Evolutionary conservation across 2,329 filamentous ascomycete species (phyloP), one percentile per base, ranked within the genome.

Genomic region (Colletotrichum cuscutae): DNA sequence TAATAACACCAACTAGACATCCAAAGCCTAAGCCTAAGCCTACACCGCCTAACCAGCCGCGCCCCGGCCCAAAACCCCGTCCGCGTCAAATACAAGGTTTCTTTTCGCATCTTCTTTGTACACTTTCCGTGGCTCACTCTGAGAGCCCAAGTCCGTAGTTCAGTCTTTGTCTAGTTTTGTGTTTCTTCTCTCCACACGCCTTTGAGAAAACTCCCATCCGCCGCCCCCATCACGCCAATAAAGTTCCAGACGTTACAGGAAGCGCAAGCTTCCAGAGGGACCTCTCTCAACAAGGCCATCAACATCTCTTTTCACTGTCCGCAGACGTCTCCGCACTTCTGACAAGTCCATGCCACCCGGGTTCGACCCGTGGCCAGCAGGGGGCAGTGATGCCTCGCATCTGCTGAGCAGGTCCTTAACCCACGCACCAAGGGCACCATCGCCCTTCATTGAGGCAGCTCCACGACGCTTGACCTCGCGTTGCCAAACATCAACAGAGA

Each of bases 391-490:
- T 32, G 81, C 80, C 73, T 89, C 88, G 72, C 88, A 89, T 62
- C 86, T 82, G 57, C 80, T 81, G 54, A 90, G 81, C 49, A 90
- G 80, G 35, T 90, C 88, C 26, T 82, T 82, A 30, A 89, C 84
- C 77, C 86, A 86, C 4, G 78, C 78, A 7, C 83, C 81, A 28
- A 87, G 83, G 8, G 80, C 78, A 1, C 80, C 81, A 5, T 79
- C 74, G 15, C 83, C 81, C 77, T 83, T 84, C 64, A 79, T 79
- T 49, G 79, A 78, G 12, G 75, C 76, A 57, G 83, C 85, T 62
- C 85, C 86, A 19, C 84, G 83, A 59, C 87, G 81, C 76, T 87
- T 85, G 6, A 86, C 81, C 69, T 89, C 86, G 28, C 84, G 82
- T 15, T 85, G 83, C 87, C 87, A 89, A 67, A 83, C 81, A 65